Conservation (phyloP, 495 filamentous ascomycete genomes). For the Neurospora intermedia region DNA sequence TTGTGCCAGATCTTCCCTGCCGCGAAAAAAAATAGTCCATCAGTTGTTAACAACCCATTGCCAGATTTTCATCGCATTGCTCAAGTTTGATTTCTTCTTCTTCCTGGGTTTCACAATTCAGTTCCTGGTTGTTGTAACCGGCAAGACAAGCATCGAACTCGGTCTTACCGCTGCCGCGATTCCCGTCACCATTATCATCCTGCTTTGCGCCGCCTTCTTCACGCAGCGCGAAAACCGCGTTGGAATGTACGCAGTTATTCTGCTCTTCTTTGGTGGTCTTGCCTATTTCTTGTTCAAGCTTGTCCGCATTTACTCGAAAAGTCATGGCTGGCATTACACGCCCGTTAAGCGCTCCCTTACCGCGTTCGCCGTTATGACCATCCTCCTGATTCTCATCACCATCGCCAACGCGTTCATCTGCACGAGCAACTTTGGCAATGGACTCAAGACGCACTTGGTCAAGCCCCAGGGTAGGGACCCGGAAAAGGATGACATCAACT, state of each 20-base stretch:
- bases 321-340: constrained; percentile 44
- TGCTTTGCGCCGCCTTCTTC: constrained; percentile 73
- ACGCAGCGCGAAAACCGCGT: constrained; percentile 69
- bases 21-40: background rate
- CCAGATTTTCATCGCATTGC: constrained; percentile 91
- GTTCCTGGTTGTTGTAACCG: constrained; percentile 83
- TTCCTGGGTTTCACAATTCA: constrained; percentile 97
- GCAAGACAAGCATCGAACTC: constrained; percentile 61
- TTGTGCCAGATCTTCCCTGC: constrained; percentile 12
- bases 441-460: constrained; percentile 77
- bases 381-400: constrained; percentile 76
- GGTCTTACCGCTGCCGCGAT: constrained; percentile 80
- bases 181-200: constrained; percentile 78
- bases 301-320: constrained; percentile 75
- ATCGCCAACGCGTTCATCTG: constrained; percentile 83
- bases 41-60: constrained; percentile 18
- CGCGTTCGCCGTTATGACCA: constrained; percentile 86
- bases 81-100: constrained; percentile 99
- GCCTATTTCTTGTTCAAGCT: constrained; percentile 99
- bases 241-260: constrained; percentile 68
- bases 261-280: constrained; percentile 79
- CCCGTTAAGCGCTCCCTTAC: constrained; percentile 74
- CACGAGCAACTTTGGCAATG: constrained; percentile 81
- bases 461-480: constrained; percentile 50
- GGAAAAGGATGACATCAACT: constrained; percentile 62